phyloP scores from a whole-genome alignment of 2,329 filamentous ascomycete genomes.

The Fusarium sublunatum region DNA sequence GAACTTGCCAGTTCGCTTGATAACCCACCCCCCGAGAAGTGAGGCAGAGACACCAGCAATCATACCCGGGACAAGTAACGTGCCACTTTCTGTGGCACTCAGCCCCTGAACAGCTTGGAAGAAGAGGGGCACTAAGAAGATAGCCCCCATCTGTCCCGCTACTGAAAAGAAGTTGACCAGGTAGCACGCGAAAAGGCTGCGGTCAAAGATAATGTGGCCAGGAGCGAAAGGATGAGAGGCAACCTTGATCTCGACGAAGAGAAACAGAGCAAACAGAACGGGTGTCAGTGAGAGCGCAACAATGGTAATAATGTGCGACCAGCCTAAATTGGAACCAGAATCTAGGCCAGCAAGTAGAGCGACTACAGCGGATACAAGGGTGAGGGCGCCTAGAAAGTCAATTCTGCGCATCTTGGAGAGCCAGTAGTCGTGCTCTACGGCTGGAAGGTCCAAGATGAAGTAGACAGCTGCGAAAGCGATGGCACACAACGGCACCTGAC shows the following conservation, averaged over 20 bases:
- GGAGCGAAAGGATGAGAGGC: slow-evolving; percentile 80
- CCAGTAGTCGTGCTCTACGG: slow-evolving; percentile 70
- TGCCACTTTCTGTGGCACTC: slow-evolving; percentile 71
- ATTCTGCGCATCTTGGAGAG: slow-evolving; percentile 72
- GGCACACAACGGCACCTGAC: slow-evolving; percentile 75
- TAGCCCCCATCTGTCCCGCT: slow-evolving; percentile 63
- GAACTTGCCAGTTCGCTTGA: slow-evolving; percentile 77
- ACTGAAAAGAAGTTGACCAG: slow-evolving; percentile 78
- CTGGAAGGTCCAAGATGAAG: slow-evolving; percentile 72
- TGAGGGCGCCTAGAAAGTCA: slow-evolving; percentile 77
- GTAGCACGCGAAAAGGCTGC: slow-evolving; percentile 74
- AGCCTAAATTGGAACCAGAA: slow-evolving; percentile 77
- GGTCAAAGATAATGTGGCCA: slow-evolving; percentile 76
- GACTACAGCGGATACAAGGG: slow-evolving; percentile 73
- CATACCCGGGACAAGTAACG: slow-evolving; percentile 75
- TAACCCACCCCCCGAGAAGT: slow-evolving; percentile 71
- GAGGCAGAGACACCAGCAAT: slow-evolving; percentile 71
- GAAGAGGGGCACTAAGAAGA: slow-evolving; percentile 83
- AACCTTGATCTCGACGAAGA: slow-evolving; percentile 74
- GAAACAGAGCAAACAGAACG: slow-evolving; percentile 72
- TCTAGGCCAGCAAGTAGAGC: slow-evolving; percentile 77
- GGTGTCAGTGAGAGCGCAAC: slow-evolving; percentile 66
- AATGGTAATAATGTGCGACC: slow-evolving; percentile 69
- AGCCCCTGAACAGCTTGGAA: slow-evolving; percentile 78
- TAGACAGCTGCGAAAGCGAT: slow-evolving; percentile 73